These are phyloP conservation scores for Yamagishiella unicocca DNA, from an alignment of 139 green algal genomes.

Conservation along the genomic window DNA sequence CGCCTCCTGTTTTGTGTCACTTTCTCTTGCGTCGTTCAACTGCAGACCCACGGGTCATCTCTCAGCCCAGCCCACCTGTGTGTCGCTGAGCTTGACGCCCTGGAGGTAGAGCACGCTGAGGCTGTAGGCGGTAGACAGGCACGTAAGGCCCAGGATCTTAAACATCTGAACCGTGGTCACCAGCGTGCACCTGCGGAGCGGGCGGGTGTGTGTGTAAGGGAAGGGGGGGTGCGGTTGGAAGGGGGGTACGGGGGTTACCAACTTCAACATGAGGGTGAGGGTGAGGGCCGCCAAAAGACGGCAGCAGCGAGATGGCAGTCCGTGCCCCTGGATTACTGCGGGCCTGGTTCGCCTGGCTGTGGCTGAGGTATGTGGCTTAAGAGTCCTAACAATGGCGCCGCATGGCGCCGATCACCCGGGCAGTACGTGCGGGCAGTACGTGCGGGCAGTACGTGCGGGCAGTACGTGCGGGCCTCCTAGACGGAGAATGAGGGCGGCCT, in stretches of 20 bases:
- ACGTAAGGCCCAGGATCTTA: constrained; percentile 99
- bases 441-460: neutral
- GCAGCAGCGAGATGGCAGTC: too few relatives aligned
- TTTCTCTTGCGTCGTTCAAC: too few relatives aligned
- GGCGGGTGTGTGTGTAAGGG: neutral
- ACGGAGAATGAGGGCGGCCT: too few relatives aligned
- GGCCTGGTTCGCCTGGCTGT: too few relatives aligned
- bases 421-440: too few relatives aligned
- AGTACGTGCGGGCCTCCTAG: too few relatives aligned
- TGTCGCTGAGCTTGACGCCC: constrained; percentile 91
- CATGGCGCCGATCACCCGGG: too few relatives aligned
- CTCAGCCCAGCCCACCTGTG: constrained; percentile 66
- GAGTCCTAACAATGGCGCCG: too few relatives aligned
- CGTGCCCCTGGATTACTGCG: too few relatives aligned
- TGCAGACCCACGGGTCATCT: neutral
- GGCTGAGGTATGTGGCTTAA: too few relatives aligned
- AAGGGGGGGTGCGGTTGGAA: neutral
- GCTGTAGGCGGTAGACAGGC: constrained; percentile 93
- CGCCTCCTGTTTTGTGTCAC: too few relatives aligned
- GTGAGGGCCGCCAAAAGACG: neutral
- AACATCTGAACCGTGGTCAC: constrained; percentile 99
- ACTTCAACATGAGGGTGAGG: neutral
- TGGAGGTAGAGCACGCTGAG: constrained; percentile 95
- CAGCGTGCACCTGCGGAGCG: constrained; percentile 77
- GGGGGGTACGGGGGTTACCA: neutral